Base-by-base conservation (phyloP, 2,329 filamentous ascomycete genomes). In the Xylaria sp. region DNA sequence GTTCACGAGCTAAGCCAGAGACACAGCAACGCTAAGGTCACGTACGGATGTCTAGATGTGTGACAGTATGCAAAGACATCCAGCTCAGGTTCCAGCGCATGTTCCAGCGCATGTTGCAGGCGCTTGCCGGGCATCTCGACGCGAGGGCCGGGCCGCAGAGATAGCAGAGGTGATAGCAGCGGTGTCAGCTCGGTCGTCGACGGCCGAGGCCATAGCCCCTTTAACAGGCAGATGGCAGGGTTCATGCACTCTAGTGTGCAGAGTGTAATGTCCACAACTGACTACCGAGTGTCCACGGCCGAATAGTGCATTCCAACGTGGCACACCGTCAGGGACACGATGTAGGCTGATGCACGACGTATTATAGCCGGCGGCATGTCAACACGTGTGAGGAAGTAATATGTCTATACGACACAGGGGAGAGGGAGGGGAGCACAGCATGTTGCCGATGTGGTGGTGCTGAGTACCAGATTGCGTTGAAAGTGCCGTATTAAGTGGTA, bases 381-480 rank as follows among this genome's bases (percentile, higher is more conserved):
- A 69, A 71, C 63, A 69, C 66, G 69, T 71, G 66, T 71, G 66
- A 60, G 61, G 61, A 65, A 44, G 23, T 54, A 21, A 67, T 66
- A 66, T 64, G 63, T 37, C 53, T 54, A 29, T 35, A 51, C 42
- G 42, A 29, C 23, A 32, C 42, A 29, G 47, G 48, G n/a, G 13
- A 13, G 3, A 16, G 47, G 23, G 29, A 29, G 27, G 51, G 51
- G 13, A 32, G 27, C 21, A 54, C 63, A 65, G 40, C 32, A 58
- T 58, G n/a, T 21, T 54, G 51, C 29, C 16, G 29, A 57, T 69
- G 66, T 64, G 61, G 66, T 61, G 61, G 61, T 63, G n/a, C 32
- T 21, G 66, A 66, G 60, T 58, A 50, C 35, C 60, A 53, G 44
- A 66, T 63, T 68, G 58, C 53, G 55, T 51, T 6, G n/a, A 42